These are phyloP conservation scores for Colletotrichum liriopes DNA, from an alignment of 2,329 filamentous ascomycete genomes.

Conservation along the genomic window DNA sequence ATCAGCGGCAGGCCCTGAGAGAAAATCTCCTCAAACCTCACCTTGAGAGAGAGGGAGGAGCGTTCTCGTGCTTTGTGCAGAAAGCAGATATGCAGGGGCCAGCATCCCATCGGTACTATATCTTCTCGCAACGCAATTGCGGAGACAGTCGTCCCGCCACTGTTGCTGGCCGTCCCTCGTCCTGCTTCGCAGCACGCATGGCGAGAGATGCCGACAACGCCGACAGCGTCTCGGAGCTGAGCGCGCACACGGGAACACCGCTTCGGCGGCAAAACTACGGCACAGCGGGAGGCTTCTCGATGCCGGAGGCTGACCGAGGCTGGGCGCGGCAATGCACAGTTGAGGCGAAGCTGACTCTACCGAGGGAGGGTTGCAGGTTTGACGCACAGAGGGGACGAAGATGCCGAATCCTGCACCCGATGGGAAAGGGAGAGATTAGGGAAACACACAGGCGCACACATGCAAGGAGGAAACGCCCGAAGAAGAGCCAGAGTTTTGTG, in stretches of 20 bases:
- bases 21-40: constrained; percentile 23
- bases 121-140: constrained; percentile 1
- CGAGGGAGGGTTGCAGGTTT: constrained; percentile 17
- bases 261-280: constrained; percentile 13
- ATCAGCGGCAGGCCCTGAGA: constrained; percentile 12
- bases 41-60: background rate
- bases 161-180: background rate
- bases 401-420: constrained; percentile 4
- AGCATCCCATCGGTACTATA: constrained; percentile 13
- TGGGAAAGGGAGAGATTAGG: no score
- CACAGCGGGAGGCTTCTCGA: constrained; percentile 21
- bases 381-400: constrained; percentile 5
- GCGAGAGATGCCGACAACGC: background rate
- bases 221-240: background rate
- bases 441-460: background rate
- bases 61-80: constrained; percentile 14
- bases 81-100: constrained; percentile 18
- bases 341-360: constrained; percentile 25
- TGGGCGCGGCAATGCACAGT: constrained; percentile 30
- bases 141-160: background rate
- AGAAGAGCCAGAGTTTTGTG: constrained; percentile 29
- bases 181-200: background rate
- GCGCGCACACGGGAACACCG: background rate
- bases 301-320: constrained; percentile 35
- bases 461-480: constrained; percentile 28